Evolutionary conservation across 805 yeast species (phyloP).

Genomic region (Ogataea pilisensis): DNA sequence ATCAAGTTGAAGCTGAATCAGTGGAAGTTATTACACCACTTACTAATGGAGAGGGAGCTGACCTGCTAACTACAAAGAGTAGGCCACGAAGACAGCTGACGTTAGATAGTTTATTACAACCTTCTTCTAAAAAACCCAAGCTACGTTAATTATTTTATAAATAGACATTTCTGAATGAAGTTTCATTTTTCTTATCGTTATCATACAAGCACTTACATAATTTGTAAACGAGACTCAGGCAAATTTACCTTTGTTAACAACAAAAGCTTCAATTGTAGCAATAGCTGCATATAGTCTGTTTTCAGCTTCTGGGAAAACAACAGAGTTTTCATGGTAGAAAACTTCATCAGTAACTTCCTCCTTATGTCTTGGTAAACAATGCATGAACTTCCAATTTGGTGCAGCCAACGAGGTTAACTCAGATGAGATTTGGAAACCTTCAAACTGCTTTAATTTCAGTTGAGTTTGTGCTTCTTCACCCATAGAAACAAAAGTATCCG

Average conservation of each 20-base stretch:
- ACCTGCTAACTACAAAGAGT: too few relatives aligned
- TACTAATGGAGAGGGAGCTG: too few relatives aligned
- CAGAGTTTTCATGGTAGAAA: conserved; percentile 75
- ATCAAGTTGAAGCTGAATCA: too few relatives aligned
- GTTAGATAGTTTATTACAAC: background rate
- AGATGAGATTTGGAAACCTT: conserved; percentile 78
- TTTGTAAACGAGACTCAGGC: too few relatives aligned
- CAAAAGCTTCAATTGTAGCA: conserved; percentile 88
- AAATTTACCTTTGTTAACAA: conserved; percentile 71
- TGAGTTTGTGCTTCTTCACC: conserved; percentile 85
- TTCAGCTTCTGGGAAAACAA: conserved; percentile 95
- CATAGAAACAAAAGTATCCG: conserved; percentile 98
- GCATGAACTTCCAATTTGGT: conserved; percentile 87
- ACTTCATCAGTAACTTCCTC: conserved; percentile 95
- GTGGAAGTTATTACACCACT: too few relatives aligned
- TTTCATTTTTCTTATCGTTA: too few relatives aligned
- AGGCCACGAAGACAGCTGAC: background rate
- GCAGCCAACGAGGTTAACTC: conserved; percentile 64
- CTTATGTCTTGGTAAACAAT: conserved; percentile 91
- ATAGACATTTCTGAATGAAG: too few relatives aligned
- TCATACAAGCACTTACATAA: too few relatives aligned
- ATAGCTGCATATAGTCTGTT: conserved; percentile 95
- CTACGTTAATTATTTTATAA: too few relatives aligned
- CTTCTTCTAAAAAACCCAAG: too few relatives aligned
- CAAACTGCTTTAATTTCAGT: conserved; percentile 71